These are phyloP conservation scores for Globisporangium okanoganense DNA, from an alignment of 352 stramenopile species.

Conservation along the genomic window DNA sequence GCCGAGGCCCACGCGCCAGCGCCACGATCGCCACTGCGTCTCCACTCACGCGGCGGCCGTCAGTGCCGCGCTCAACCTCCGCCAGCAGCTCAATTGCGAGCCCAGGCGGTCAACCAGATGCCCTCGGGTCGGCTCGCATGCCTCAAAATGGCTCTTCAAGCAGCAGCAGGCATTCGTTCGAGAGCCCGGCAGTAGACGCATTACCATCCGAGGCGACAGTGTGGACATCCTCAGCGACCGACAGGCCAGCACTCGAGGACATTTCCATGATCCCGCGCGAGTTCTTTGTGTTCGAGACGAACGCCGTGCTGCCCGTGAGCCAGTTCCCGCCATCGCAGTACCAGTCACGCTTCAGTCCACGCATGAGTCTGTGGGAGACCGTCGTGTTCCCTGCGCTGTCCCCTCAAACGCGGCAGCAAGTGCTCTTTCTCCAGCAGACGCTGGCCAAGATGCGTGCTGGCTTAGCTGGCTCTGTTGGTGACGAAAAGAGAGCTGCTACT, in stretches of 20 bases:
- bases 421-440: slow-evolving; percentile 56
- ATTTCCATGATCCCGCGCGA: slow-evolving; percentile 64
- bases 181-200: neutral
- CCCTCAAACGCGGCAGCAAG: slow-evolving; percentile 64
- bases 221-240: neutral
- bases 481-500: neutral
- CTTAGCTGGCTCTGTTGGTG: neutral
- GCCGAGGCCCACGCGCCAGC: slow-evolving; percentile 12
- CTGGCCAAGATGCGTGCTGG: slow-evolving; percentile 47
- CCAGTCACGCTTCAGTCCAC: slow-evolving; percentile 41
- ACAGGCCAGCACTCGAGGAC: slow-evolving; percentile 13
- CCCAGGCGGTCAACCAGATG: neutral
- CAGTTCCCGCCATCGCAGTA: slow-evolving; percentile 59
- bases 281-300: slow-evolving; percentile 77
- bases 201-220: neutral
- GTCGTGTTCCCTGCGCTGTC: slow-evolving; percentile 68
- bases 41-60: neutral
- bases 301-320: slow-evolving; percentile 41
- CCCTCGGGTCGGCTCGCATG: neutral
- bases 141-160: neutral
- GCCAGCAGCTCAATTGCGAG: neutral
- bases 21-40: neutral
- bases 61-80: neutral
- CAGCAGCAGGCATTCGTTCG: neutral
- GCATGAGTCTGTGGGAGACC: slow-evolving; percentile 52